Percentiles rank a stretch among this genome's conserved stretches.
Evolutionary conservation across 2,329 filamentous ascomycete species (phyloP).

Genomic region (Pochonia chlamydosporia): DNA sequence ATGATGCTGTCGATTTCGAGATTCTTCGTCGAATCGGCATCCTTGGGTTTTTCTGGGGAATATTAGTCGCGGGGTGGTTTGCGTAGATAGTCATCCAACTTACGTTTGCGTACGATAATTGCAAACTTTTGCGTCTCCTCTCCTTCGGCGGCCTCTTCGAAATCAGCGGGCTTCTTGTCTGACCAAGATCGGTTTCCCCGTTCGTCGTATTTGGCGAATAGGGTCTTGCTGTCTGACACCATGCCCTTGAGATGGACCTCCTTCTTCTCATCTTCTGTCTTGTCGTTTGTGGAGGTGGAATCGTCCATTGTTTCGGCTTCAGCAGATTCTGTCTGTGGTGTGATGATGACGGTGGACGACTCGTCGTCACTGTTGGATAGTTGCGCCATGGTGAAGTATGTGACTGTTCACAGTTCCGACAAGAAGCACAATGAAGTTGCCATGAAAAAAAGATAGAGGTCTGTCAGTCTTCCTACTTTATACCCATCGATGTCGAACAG

Average conservation of each 20-base stretch:
- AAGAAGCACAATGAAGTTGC: too few relatives aligned
- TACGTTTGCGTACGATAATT: constrained; percentile 49
- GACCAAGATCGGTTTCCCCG: constrained; percentile 49
- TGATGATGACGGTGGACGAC: too few relatives aligned
- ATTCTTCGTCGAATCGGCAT: constrained; percentile 53
- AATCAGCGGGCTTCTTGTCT: constrained; percentile 47
- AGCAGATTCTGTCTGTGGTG: too few relatives aligned
- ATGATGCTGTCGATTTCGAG: constrained; percentile 57
- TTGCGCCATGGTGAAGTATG: too few relatives aligned
- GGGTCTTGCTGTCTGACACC: constrained; percentile 33
- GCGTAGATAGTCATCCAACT: constrained; percentile 1
- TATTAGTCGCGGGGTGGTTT: neutral
- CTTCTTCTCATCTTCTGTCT: constrained; percentile 7
- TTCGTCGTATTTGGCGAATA: constrained; percentile 39
- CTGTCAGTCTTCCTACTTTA: too few relatives aligned
- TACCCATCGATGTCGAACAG: too few relatives aligned
- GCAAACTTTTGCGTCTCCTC: constrained; percentile 57
- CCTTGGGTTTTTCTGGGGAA: constrained; percentile 34
- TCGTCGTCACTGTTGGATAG: too few relatives aligned
- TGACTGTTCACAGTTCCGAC: too few relatives aligned
- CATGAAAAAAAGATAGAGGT: too few relatives aligned
- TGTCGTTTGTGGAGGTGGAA: too few relatives aligned
- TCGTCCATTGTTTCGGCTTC: too few relatives aligned
- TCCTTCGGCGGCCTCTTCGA: constrained; percentile 53
- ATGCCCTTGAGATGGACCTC: constrained; percentile 27